phyloP scores from a whole-genome alignment of 257 asterid species.

The Pogostemon cablin region DNA sequence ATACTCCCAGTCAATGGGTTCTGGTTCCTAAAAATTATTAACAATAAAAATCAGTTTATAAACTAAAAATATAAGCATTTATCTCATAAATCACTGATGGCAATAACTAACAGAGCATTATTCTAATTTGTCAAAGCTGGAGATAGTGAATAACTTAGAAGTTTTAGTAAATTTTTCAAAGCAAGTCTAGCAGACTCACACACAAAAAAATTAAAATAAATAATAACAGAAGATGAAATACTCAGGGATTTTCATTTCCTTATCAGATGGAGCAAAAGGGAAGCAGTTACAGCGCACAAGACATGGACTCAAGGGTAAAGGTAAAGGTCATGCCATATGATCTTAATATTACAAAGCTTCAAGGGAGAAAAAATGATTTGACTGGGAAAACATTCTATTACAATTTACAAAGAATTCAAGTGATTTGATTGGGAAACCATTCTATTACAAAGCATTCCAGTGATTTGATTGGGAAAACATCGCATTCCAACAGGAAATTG shows the following conservation, averaged over 20 bases:
- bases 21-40: slow-evolving; percentile 73
- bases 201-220: not conserved
- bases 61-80: not conserved
- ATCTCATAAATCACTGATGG: not conserved
- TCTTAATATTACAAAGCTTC: not conserved
- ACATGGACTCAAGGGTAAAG: slow-evolving; percentile 5
- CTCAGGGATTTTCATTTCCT: not conserved
- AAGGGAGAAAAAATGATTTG: not conserved
- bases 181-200: not conserved
- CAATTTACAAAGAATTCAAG: no score
- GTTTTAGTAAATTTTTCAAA: not conserved
- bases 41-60: slow-evolving; percentile 3
- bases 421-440: no score
- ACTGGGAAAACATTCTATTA: not conserved
- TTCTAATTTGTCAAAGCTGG: slow-evolving; percentile 1
- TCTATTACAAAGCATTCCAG: no score
- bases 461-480: no score
- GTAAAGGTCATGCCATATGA: not conserved
- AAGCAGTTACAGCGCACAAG: slow-evolving; percentile 8
- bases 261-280: slow-evolving; percentile 12
- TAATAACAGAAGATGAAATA: not conserved
- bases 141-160: not conserved
- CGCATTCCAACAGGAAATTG: no score
- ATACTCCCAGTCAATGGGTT: slow-evolving; percentile 90
- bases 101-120: slow-evolving; percentile 18